These are phyloP conservation scores for Plasmodium knowlesi DNA, from an alignment of 169 alveolate species.

Conservation along the genomic window DNA sequence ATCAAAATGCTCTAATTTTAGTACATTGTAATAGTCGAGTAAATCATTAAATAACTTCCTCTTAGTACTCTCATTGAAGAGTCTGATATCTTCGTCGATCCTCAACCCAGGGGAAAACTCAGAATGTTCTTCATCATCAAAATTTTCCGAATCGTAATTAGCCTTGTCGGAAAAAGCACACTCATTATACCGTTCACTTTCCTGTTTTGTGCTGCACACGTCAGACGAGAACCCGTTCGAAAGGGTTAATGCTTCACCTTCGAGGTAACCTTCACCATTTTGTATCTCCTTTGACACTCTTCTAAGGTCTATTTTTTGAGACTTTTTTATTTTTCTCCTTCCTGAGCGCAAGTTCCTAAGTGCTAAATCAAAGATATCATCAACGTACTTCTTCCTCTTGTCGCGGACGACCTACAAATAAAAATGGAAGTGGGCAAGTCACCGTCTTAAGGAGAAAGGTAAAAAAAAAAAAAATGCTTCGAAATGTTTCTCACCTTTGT, in stretches of 20 bases:
- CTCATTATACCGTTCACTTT: background rate
- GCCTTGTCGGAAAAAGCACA: background rate
- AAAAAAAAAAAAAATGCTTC: background rate
- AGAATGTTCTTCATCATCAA: background rate
- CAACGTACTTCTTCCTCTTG: conserved; percentile 33
- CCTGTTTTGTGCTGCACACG: background rate
- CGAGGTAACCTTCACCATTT: background rate
- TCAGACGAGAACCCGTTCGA: background rate
- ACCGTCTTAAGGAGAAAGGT: background rate
- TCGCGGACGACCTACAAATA: conserved; percentile 26
- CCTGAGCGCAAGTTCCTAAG: conserved; percentile 1
- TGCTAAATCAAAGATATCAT: conserved; percentile 5
- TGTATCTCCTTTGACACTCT: background rate
- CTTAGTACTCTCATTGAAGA: conserved; percentile 9
- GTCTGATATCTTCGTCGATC: background rate
- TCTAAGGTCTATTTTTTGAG: background rate
- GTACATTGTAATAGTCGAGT: conserved; percentile 18
- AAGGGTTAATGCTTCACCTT: background rate
- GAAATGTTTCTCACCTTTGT: conserved; percentile 22
- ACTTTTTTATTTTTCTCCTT: background rate
- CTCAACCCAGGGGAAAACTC: background rate
- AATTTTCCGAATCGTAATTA: conserved; percentile 13
- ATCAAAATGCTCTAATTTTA: background rate
- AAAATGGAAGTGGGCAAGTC: background rate
- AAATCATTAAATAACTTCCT: conserved; percentile 22